These are phyloP conservation scores for Bathelium albidoporum DNA, from an alignment of 495 filamentous ascomycete species.

Conservation along the genomic window DNA sequence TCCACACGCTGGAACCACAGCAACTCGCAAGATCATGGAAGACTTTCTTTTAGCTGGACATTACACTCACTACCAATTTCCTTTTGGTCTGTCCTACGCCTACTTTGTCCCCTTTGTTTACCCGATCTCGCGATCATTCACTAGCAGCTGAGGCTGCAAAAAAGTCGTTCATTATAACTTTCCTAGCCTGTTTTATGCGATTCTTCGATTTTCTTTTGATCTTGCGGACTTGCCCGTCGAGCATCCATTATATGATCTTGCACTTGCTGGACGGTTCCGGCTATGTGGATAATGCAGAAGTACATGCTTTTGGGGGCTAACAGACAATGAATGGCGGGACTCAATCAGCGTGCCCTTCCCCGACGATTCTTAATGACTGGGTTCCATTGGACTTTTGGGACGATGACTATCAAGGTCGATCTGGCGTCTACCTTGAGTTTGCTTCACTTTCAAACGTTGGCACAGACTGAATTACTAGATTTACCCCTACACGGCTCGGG, in stretches of 20 bases:
- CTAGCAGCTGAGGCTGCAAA: no score
- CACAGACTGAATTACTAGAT: conserved; percentile 4
- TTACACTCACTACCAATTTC: neutral
- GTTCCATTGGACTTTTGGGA: neutral
- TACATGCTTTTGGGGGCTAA: neutral
- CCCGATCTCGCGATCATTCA: neutral
- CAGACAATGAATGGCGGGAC: no score
- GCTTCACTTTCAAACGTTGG: neutral
- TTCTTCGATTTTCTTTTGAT: neutral
- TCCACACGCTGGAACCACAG: neutral
- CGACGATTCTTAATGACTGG: neutral
- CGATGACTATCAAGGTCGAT: neutral
- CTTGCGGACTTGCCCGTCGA: neutral
- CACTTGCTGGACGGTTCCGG: neutral
- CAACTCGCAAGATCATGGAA: neutral
- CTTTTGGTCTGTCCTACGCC: neutral
- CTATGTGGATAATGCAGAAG: neutral
- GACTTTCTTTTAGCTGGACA: conserved; percentile 3
- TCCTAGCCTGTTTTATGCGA: neutral
- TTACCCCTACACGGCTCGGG: neutral
- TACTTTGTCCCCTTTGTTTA: neutral
- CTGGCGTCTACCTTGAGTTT: neutral
- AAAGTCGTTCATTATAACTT: neutral
- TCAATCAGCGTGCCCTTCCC: neutral
- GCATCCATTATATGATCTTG: neutral